A percentile compares a stretch with the other conserved stretches of the same genome.
Conservation (phyloP, 371 early-diverging fungal species). For the Mortierella sp. region DNA sequence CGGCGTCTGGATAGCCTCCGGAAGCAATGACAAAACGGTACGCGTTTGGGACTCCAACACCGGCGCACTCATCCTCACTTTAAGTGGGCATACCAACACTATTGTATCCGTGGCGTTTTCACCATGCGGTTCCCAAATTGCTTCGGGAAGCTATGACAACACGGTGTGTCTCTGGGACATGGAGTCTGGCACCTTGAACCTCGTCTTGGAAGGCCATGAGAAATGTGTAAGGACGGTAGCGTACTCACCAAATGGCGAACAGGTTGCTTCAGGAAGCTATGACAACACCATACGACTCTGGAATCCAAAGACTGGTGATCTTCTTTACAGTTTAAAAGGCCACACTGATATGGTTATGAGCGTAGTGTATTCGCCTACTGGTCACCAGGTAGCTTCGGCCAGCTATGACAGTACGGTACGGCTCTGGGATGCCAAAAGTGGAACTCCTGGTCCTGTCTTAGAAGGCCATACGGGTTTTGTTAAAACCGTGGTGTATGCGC, state of each 20-base stretch:
- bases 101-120: not conserved
- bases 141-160: not conserved
- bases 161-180: not conserved
- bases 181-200: not conserved
- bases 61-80: too few species aligned
- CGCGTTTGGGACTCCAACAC: too few species aligned
- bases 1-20: not conserved
- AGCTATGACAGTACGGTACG: not conserved
- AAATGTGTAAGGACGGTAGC: not conserved
- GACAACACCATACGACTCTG: conserved; percentile 4
- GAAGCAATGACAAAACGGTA: too few species aligned
- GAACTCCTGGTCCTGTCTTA: not conserved
- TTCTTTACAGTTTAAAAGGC: not conserved
- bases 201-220: not conserved
- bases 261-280: not conserved
- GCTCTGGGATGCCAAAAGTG: not conserved
- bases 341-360: not conserved
- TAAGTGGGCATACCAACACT: too few species aligned
- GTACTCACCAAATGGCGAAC: not conserved
- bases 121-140: conserved; percentile 1
- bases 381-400: not conserved
- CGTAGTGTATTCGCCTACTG: conserved; percentile 1
- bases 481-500: too few species aligned
- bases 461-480: too few species aligned
- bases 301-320: not conserved